Evolutionary conservation across 352 stramenopile genomes (phyloP), one percentile per base, ranked within the genome.

Genomic region (Globisporangium radiosum): DNA sequence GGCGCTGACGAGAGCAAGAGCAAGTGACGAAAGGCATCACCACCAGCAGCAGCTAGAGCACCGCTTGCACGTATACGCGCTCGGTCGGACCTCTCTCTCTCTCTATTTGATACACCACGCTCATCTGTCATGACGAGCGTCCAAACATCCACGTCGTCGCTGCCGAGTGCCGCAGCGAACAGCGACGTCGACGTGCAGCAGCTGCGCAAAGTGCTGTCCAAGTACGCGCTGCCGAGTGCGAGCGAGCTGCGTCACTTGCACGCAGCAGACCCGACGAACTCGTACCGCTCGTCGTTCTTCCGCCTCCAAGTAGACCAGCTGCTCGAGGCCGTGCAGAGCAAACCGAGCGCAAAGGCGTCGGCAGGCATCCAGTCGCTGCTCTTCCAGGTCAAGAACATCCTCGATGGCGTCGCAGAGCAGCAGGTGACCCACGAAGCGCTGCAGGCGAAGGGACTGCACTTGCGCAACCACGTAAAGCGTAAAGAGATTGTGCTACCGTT

Each of bases 401-500:
- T 90, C 25, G 83, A 92, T 13, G 68, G 68, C 3, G 68, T 93
- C 56, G 64, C 66, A 19, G 66, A 79, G 36, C 79, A 91, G 60
- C 85, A 89, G 59, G 85, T 92, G 6, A 96, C 82, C 17, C 75
- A 87, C 56, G 73, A 91, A 39, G 73, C 66, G 45, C 68, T 95
- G 36, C 68, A 84, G 63, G 69, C 72, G 4, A 77, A 66, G 7
- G 85, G 69, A 0, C 66, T 95, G 40, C 60, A 70, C 36, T 62
- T 92, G 36, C 81, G 73, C 57, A 90, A 90, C 71, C 75, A 90
- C 61, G 62, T 89, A 39, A 85, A 84, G 66, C 84, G 81, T 57
- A 96, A 94, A 63, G 79, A 92, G 72, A 87, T 95, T 51, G 77
- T 91, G 45, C 73, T 97, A 53, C 76, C 86, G 1, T 97, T 97